Conservation (phyloP, 2,329 filamentous ascomycete species). For the Elsinoe ampelina region DNA sequence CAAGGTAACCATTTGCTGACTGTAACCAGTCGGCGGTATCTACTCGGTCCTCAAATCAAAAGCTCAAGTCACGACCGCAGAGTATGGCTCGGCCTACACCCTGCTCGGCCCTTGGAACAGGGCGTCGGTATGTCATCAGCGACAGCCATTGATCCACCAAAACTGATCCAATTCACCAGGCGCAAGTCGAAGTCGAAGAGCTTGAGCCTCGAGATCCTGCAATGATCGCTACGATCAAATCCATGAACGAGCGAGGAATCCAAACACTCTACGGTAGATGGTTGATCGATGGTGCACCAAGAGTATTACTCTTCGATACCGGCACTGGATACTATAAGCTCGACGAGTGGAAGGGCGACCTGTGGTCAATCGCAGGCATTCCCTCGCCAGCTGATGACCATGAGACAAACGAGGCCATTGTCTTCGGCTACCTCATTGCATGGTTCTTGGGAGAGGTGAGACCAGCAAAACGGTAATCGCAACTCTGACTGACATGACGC, state of each 20-base stretch:
- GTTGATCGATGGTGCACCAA: conserved; percentile 92
- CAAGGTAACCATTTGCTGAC: conserved; percentile 19
- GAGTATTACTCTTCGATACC: conserved; percentile 90
- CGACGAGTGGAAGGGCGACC: conserved; percentile 92
- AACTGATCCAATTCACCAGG: conserved; percentile 42
- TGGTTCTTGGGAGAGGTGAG: conserved; percentile 96
- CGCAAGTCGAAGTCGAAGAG: conserved; percentile 95
- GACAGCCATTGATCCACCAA: conserved; percentile 16
- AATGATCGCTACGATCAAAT: conserved; percentile 71
- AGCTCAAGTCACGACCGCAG: conserved; percentile 90
- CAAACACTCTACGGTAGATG: conserved; percentile 87
- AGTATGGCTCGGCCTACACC: conserved; percentile 97
- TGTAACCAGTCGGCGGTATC: conserved; percentile 74
- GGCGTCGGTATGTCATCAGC: conserved; percentile 57
- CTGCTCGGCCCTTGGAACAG: conserved; percentile 91
- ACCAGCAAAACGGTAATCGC: conserved; percentile 11
- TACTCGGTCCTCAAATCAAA: conserved; percentile 99
- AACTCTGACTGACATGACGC: conserved; percentile 18
- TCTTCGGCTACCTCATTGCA: conserved; percentile 93
- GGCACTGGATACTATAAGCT: conserved; percentile 84
- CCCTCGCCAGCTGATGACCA: conserved; percentile 86
- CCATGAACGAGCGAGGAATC: conserved; percentile 88
- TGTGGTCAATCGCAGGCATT: conserved; percentile 89
- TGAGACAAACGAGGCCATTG: conserved; percentile 94
- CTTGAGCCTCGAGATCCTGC: conserved; percentile 75